phyloP scores from a whole-genome alignment of 2,329 filamentous ascomycete genomes.

The Leptoxyphium fumago region DNA sequence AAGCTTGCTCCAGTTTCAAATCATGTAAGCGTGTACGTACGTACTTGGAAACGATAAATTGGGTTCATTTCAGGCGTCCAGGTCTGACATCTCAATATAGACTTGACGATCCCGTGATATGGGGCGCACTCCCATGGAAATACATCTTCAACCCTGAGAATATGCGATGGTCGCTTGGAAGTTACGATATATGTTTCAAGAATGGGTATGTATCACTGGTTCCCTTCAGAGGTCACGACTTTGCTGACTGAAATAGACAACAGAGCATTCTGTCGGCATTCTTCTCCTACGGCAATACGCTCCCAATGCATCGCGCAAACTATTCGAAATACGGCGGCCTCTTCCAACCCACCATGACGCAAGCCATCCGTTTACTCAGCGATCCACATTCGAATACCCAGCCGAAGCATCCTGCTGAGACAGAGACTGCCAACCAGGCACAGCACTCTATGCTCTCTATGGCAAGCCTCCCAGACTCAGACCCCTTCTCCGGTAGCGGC shows the following conservation, averaged over 20 bases:
- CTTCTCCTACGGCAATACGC: slow-evolving; percentile 77
- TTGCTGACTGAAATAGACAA: slow-evolving; percentile 5
- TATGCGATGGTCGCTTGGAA: slow-evolving; percentile 77
- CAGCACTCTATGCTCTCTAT: neutral
- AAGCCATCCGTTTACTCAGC: slow-evolving; percentile 74
- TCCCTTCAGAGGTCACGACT: neutral
- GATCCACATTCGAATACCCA: slow-evolving; percentile 30
- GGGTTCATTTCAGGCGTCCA: neutral
- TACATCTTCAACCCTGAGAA: slow-evolving; percentile 60
- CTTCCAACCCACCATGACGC: slow-evolving; percentile 76
- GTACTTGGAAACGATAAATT: slow-evolving; percentile 17
- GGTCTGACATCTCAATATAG: slow-evolving; percentile 33
- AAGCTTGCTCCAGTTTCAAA: slow-evolving; percentile 51
- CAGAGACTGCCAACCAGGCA: neutral
- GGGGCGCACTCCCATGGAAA: slow-evolving; percentile 69
- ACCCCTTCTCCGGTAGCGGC: slow-evolving; percentile 40
- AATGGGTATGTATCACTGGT: slow-evolving; percentile 46
- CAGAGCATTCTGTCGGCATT: slow-evolving; percentile 55
- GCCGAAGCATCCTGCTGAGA: slow-evolving; percentile 11
- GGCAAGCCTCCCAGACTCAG: slow-evolving; percentile 23
- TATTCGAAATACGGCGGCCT: slow-evolving; percentile 71
- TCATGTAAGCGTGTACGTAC: slow-evolving; percentile 72
- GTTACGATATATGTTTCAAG: slow-evolving; percentile 89
- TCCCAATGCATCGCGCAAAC: slow-evolving; percentile 70
- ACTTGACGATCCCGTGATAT: slow-evolving; percentile 85